Percentiles rank a stretch among this genome's conserved stretches.
Conservation (phyloP, 2,329 filamentous ascomycete species). For the Colletotrichum ledebouriae region DNA sequence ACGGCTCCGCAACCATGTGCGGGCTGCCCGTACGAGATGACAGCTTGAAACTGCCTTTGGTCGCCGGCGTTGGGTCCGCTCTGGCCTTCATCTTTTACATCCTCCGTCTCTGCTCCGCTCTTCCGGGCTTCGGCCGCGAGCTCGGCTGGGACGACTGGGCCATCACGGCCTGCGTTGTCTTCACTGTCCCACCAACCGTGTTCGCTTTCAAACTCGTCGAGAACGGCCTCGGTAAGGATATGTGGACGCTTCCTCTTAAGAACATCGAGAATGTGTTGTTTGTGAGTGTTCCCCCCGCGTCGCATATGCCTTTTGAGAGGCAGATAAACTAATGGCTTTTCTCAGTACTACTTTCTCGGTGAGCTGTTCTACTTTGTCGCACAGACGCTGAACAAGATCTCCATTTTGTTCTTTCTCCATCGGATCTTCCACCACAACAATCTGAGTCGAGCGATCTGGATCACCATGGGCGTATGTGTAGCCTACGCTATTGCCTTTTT, state of each 20-base stretch:
- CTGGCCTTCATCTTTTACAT: slow-evolving; percentile 48
- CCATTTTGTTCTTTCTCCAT: slow-evolving; percentile 50
- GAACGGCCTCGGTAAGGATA: slow-evolving; percentile 52
- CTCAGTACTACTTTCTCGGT: slow-evolving; percentile 47
- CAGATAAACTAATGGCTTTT: too few relatives aligned
- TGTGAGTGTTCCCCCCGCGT: slow-evolving; percentile 37
- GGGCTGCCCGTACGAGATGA: slow-evolving; percentile 47
- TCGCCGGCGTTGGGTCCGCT: slow-evolving; percentile 47
- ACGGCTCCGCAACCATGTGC: slow-evolving; percentile 43
- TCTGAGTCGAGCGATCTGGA: slow-evolving; percentile 10
- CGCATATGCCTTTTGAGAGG: too few relatives aligned
- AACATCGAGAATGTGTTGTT: slow-evolving; percentile 49
- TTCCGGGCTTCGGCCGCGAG: slow-evolving; percentile 45
- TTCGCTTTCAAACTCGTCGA: slow-evolving; percentile 41
- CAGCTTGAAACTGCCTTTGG: slow-evolving; percentile 44
- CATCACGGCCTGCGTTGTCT: slow-evolving; percentile 50
- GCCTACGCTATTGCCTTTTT: slow-evolving; percentile 24
- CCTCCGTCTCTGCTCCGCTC: slow-evolving; percentile 47
- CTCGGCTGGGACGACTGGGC: slow-evolving; percentile 55
- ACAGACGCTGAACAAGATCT: slow-evolving; percentile 49
- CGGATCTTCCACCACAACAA: slow-evolving; percentile 48
- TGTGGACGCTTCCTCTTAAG: slow-evolving; percentile 51
- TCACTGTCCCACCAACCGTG: slow-evolving; percentile 45
- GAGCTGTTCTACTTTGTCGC: slow-evolving; percentile 50
- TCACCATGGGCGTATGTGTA: slow-evolving; percentile 1